Evolutionary conservation across 148 eudicot genomes (phyloP), one percentile per base, ranked within the genome.

Genomic region (Dianthus caryophyllus): DNA sequence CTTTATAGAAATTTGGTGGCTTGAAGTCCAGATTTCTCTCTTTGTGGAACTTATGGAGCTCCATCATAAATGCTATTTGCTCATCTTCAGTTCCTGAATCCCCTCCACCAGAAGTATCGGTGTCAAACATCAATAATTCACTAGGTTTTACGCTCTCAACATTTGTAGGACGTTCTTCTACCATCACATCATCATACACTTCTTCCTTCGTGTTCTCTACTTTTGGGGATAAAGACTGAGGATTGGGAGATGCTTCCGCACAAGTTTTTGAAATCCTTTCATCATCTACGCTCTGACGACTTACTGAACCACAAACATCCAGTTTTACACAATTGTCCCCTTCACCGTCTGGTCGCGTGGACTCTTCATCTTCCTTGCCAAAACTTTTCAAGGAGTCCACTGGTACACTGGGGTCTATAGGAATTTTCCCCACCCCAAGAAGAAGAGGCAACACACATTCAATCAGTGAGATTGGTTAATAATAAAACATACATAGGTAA

Each of bases 1-100:
- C 88, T 76, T 91, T 90, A 72, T 94, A 94, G 76, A 94, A 94
- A 71, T 80, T 88, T 62, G 97, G 97, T 17, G 97, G 84, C 75
- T 86, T 94, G 62, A 90, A 94, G 17, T 90, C 97, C 72, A 82
- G 26, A 58, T 74, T 73, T 78, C 71, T 79, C 77, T 79, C 88
- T 65, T 80, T 81, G 47, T 85, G 78, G 56, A 91, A 86, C 76
- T 53, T 82, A 39, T 84, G 93, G 64, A 94, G 78, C 68, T 83
- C 97, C 67, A 74, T 76, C 82, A 88, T 84, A 74, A 94, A 90
- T n/a, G 82, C 86, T 33, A 78, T 75, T 78, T 94, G 99, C 12
- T 94, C 96, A 55, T 90, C 87, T 44, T 83, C 86, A 22, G 97
- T 86, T 74, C 84, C 84, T 44, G 84, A 71, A 53, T 81, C 84